Conservation (phyloP, 1,284 basidiomycete genomes). For the Schizophyllum amplum region DNA sequence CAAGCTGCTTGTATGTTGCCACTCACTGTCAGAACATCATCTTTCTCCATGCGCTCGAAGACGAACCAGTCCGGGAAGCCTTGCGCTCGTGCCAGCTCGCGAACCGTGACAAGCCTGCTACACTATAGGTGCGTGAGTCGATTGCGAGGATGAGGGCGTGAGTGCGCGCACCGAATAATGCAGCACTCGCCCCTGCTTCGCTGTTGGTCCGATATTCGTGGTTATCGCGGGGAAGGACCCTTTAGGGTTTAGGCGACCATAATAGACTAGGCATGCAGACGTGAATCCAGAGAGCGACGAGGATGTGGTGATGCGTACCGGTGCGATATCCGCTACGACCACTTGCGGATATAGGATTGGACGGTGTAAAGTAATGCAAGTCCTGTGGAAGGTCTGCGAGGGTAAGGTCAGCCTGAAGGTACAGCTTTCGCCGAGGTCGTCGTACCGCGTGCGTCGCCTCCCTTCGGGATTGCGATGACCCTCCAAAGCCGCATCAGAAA, state of each 20-base stretch:
- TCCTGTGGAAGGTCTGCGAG: slow-evolving; percentile 22
- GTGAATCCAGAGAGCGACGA: not conserved
- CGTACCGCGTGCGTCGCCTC: slow-evolving; percentile 54
- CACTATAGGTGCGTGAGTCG: slow-evolving; percentile 44
- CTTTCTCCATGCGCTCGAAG: slow-evolving; percentile 29
- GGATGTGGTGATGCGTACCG: not conserved
- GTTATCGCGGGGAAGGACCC: slow-evolving; percentile 50
- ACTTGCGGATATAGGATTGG: slow-evolving; percentile 72
- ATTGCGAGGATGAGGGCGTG: slow-evolving; percentile 22
- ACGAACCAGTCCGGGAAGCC: slow-evolving; percentile 62
- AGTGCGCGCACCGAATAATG: slow-evolving; percentile 47
- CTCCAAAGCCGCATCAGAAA: too few species aligned
- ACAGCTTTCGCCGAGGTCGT: slow-evolving; percentile 2
- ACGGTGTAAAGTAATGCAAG: slow-evolving; percentile 20
- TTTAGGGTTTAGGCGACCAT: slow-evolving; percentile 42
- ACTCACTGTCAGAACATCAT: slow-evolving; percentile 53
- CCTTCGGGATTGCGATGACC: slow-evolving; percentile 44
- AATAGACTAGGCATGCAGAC: slow-evolving; percentile 56
- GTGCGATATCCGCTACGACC: slow-evolving; percentile 38
- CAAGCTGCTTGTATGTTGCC: not conserved
- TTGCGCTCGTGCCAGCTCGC: slow-evolving; percentile 62
- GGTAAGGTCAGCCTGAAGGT: slow-evolving; percentile 32
- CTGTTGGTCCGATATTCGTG: slow-evolving; percentile 41
- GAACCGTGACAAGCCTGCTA: slow-evolving; percentile 56
- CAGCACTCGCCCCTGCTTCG: slow-evolving; percentile 41